These are phyloP conservation scores for Pterocarpus macrocarpus DNA, from an alignment of 306 rosid species.

Conservation along the genomic window DNA sequence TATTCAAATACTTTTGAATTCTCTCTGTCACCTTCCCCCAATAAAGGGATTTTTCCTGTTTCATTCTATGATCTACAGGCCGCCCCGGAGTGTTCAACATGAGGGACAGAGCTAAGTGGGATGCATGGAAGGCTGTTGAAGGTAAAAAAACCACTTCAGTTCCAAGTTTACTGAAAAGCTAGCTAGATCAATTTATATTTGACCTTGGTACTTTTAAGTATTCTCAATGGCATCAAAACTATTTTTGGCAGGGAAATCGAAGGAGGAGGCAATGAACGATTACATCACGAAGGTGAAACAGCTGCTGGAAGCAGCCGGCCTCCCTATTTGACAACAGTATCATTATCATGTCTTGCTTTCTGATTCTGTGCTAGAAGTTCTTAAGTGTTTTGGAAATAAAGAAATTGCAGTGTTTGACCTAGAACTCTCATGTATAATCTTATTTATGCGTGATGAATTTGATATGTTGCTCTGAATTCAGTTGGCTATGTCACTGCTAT, in stretches of 20 bases:
- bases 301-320: conserved; percentile 75
- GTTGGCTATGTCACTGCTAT: conserved; percentile 28
- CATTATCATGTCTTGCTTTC: conserved; percentile 28
- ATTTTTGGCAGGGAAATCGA: conserved; percentile 75
- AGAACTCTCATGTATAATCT: conserved; percentile 39
- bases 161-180: not conserved
- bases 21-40: not conserved
- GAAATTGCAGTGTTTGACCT: conserved; percentile 40
- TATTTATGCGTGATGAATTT: conserved; percentile 38
- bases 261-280: conserved; percentile 88
- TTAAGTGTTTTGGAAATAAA: conserved; percentile 50
- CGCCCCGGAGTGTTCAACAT: conserved; percentile 89
- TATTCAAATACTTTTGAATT: conserved; percentile 16
- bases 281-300: conserved; percentile 96
- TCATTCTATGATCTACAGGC: conserved; percentile 60
- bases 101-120: conserved; percentile 98
- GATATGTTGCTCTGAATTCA: conserved; percentile 12
- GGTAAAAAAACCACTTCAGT: conserved; percentile 54
- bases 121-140: conserved; percentile 98
- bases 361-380: conserved; percentile 42
- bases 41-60: conserved; percentile 3
- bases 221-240: not conserved
- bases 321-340: conserved; percentile 54
- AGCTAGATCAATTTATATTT: conserved; percentile 13
- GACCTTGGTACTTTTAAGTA: not conserved